phyloP scores from a whole-genome alignment of 1,284 basidiomycete species.

The Trametes sp. region DNA sequence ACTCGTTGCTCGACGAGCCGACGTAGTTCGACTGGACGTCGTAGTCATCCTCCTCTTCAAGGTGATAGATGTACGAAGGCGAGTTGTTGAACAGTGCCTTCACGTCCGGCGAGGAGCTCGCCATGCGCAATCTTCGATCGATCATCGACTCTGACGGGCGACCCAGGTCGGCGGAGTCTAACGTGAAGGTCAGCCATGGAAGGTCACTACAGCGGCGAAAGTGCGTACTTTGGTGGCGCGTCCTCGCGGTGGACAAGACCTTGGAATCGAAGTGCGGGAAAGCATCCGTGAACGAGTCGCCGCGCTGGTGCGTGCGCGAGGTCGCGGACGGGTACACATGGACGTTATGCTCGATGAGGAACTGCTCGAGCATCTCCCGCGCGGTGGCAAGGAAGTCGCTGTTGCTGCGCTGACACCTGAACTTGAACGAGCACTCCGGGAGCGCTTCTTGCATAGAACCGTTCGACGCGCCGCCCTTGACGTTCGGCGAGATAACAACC shows the following conservation, averaged over 20 bases:
- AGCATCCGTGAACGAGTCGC: constrained; percentile 93
- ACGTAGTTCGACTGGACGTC: constrained; percentile 63
- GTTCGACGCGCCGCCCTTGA: constrained; percentile 55
- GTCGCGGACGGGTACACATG: constrained; percentile 81
- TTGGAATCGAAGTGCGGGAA: constrained; percentile 98
- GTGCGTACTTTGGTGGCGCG: constrained; percentile 61
- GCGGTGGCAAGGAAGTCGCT: constrained; percentile 92
- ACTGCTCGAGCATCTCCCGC: constrained; percentile 93
- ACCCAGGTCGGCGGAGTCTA: constrained; percentile 80
- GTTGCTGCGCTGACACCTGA: constrained; percentile 93
- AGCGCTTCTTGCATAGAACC: constrained; percentile 54
- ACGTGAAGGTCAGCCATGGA: background rate
- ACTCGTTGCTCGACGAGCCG: constrained; percentile 58
- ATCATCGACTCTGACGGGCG: constrained; percentile 72
- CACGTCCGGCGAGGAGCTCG: constrained; percentile 91
- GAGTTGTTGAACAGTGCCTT: constrained; percentile 92
- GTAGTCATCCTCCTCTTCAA: constrained; percentile 68
- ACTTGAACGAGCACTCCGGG: constrained; percentile 92
- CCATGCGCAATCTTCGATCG: constrained; percentile 81
- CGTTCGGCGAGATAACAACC: constrained; percentile 84
- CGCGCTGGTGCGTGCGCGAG: constrained; percentile 77
- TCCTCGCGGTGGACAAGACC: constrained; percentile 80
- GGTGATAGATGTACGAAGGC: constrained; percentile 77
- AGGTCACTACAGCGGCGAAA: constrained; percentile 12
- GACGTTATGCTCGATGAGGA: constrained; percentile 84